Conservation (phyloP, 2,329 filamentous ascomycete genomes). For the Exophiala spinifera region DNA sequence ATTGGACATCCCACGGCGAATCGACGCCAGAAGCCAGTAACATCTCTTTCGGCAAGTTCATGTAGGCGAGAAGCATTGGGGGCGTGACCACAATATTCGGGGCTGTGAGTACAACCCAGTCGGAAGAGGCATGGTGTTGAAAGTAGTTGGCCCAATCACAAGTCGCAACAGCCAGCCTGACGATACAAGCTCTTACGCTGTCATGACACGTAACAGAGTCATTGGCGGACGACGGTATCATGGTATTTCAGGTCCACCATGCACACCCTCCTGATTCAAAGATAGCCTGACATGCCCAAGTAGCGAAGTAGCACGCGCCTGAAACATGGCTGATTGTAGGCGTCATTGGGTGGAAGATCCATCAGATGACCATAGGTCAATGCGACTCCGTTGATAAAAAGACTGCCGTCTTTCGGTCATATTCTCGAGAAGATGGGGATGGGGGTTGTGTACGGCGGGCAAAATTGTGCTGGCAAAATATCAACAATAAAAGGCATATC, state of each 20-base stretch:
- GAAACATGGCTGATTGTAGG: constrained; percentile 15
- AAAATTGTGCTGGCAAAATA: constrained; percentile 7
- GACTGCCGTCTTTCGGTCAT: constrained; percentile 1
- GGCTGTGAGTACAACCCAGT: constrained; percentile 15
- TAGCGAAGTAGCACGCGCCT: constrained; percentile 14
- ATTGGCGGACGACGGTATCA: constrained; percentile 13
- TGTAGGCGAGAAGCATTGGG: neutral
- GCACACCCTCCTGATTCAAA: constrained; percentile 24
- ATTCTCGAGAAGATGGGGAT: constrained; percentile 6
- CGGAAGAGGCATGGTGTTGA: constrained; percentile 13
- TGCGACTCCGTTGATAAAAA: constrained; percentile 20
- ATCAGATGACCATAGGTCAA: constrained; percentile 29
- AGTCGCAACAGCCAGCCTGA: constrained; percentile 7
- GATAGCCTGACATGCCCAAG: constrained; percentile 9
- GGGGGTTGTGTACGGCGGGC: constrained; percentile 4
- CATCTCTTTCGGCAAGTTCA: constrained; percentile 10
- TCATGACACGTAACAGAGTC: constrained; percentile 22
- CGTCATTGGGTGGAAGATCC: constrained; percentile 17
- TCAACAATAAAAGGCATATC: constrained; percentile 32
- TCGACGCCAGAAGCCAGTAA: constrained; percentile 12
- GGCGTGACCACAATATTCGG: constrained; percentile 6
- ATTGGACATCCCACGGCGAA: constrained; percentile 6
- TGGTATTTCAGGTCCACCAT: constrained; percentile 5
- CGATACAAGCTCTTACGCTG: constrained; percentile 20
- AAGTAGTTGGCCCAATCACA: constrained; percentile 15